phyloP scores from a whole-genome alignment of 768 basidiomycete genomes.

The Crassisporium funariophilum region DNA sequence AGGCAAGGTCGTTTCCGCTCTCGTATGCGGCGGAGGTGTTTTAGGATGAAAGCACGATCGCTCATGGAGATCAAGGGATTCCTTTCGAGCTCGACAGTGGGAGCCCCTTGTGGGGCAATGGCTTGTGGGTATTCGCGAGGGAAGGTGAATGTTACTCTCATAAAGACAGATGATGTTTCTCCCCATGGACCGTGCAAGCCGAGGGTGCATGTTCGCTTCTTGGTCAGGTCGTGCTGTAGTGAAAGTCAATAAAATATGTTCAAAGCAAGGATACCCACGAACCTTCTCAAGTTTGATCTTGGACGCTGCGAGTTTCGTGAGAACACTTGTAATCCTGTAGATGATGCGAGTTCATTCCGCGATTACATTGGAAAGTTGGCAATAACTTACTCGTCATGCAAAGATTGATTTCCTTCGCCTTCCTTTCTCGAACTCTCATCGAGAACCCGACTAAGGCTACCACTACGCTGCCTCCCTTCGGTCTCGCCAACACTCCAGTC shows the following conservation, averaged over 20 bases:
- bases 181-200: constrained; percentile 92
- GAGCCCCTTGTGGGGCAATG: constrained; percentile 61
- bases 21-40: constrained; percentile 71
- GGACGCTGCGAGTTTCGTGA: constrained; percentile 62
- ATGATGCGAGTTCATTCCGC: neutral
- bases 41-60: constrained; percentile 77
- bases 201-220: constrained; percentile 80
- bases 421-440: constrained; percentile 40
- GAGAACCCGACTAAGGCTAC: constrained; percentile 39
- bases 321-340: constrained; percentile 69
- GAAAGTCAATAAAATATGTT: constrained; percentile 4
- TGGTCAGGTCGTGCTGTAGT: constrained; percentile 63
- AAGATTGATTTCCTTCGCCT: constrained; percentile 42
- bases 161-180: constrained; percentile 79
- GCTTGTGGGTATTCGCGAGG: constrained; percentile 79
- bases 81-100: constrained; percentile 80
- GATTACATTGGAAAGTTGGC: neutral
- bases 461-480: constrained; percentile 46
- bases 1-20: constrained; percentile 80
- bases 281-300: constrained; percentile 90
- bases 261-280: constrained; percentile 9
- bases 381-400: constrained; percentile 72
- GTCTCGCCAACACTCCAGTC: constrained; percentile 13
- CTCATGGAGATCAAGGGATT: constrained; percentile 78
- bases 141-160: constrained; percentile 88